A percentile compares a stretch with the other conserved stretches of the same genome.
Conservation (phyloP, 495 filamentous ascomycete genomes). For the Lindgomyces ingoldianus region DNA sequence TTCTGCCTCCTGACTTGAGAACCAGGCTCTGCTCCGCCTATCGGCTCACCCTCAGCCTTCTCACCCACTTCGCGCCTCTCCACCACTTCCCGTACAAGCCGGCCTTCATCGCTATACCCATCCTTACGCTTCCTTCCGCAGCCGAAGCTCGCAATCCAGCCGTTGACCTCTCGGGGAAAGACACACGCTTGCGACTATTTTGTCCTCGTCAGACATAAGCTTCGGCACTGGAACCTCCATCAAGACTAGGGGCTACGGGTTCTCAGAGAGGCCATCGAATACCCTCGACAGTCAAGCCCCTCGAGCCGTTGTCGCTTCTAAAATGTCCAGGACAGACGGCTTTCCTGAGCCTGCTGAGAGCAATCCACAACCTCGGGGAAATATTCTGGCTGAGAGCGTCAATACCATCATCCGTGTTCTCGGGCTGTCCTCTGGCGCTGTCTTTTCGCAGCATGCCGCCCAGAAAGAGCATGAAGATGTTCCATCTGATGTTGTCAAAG, state of each 20-base stretch:
- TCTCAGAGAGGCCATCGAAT: background rate
- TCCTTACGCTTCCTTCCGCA: background rate
- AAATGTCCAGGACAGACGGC: slow-evolving; percentile 16
- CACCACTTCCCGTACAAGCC: background rate
- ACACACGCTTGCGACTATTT: no score
- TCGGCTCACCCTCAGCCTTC: slow-evolving; percentile 1
- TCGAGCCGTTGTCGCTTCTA: background rate
- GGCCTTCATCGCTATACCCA: background rate
- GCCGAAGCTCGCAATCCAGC: background rate
- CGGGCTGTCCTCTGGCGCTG: background rate
- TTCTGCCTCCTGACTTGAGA: background rate
- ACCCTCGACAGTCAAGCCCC: background rate
- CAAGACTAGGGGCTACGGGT: background rate
- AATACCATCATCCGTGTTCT: background rate
- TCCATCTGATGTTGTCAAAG: slow-evolving; percentile 3
- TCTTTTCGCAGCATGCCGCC: slow-evolving; percentile 7
- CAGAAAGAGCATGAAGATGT: slow-evolving; percentile 22
- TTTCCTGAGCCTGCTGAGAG: background rate
- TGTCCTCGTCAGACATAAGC: background rate
- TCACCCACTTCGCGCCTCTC: background rate
- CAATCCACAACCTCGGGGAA: background rate
- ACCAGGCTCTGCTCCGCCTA: slow-evolving; percentile 21
- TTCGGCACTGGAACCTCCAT: no score
- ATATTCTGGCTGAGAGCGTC: background rate
- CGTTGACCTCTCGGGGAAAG: no score